Percentiles rank a stretch among this genome's conserved stretches.
Conservation (phyloP, 1,284 basidiomycete genomes). For the Heterobasidion annosum region DNA sequence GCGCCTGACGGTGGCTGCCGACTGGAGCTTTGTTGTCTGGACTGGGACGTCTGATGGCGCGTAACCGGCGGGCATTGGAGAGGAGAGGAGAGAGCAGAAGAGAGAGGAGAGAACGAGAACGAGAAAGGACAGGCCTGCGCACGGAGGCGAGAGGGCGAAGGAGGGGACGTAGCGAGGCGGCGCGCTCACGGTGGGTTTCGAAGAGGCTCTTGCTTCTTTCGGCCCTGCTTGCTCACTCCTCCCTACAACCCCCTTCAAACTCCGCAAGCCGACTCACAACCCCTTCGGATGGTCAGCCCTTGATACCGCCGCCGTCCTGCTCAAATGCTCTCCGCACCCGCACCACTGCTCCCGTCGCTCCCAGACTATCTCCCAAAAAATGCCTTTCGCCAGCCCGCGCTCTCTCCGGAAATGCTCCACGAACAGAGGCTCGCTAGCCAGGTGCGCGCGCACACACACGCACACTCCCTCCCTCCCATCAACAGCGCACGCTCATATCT, state of each 20-base stretch:
- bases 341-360: neutral
- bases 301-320: too few relatives aligned
- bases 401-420: slow-evolving; percentile 6
- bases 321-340: neutral
- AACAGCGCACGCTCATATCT: neutral
- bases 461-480: neutral
- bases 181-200: neutral
- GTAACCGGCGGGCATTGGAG: slow-evolving; percentile 21
- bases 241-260: neutral
- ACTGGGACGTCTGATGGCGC: slow-evolving; percentile 58
- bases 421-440: slow-evolving; percentile 11
- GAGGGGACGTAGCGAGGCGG: neutral
- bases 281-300: too few relatives aligned
- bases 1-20: slow-evolving; percentile 56
- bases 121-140: slow-evolving; percentile 10
- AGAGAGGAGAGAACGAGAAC: slow-evolving; percentile 4
- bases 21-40: slow-evolving; percentile 51
- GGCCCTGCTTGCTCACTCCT: too few relatives aligned
- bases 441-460: neutral
- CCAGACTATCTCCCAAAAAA: neutral
- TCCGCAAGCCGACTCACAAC: neutral
- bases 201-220: neutral
- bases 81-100: slow-evolving; percentile 1
- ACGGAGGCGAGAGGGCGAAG: neutral
- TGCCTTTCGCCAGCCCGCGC: neutral